Base-by-base conservation (phyloP, 768 basidiomycete genomes). In the Baorangia bicolor region DNA sequence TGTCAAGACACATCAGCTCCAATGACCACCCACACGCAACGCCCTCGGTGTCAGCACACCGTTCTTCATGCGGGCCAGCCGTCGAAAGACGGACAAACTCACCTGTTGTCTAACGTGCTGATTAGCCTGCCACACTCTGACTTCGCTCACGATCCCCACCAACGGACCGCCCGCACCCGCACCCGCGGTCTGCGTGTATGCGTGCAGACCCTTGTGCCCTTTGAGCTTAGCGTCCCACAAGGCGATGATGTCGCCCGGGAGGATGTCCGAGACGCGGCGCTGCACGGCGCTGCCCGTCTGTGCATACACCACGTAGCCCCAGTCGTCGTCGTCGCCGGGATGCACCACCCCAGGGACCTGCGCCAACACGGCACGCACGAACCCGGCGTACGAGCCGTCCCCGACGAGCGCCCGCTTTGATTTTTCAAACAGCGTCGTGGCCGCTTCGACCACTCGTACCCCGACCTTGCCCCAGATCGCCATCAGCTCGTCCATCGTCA, bases 101-200 rank as follows among this genome's bases (percentile, higher is more conserved):
- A 88, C 89, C 82, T 90, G 88, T 60, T 86, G 89, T 45, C 90
- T 85, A 64, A 90, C 88, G 64, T 88, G 89, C 67, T 89, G 85
- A 69, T 92, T 94, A 50, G 93, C 93, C 69, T 95, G 92, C 69
- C 87, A 87, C 41, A 91, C 84, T 68, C 80, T 81, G 50, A 94
- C 77, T 76, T 95, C 94, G 45, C 78, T 80, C 50, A 95, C 82
- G 42, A 97, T 75, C 10, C 87, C 94, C 34, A 91, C 75, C 7
- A 92, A 61, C 23, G 84, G 81, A 5, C 76, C 75, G 12, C 69
- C 67, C 39, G 20, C 38, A 5, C 45, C 31, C 23, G 21, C n/a
- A 2, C 79, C 81, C 5, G 78, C 28, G 25, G 68, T 74, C 71
- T 86, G 85, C 53, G 80, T 78, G 69, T 97, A 96, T 47, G 78